Evolutionary conservation across 495 filamentous ascomycete species (phyloP).

Genomic region (Cercophora samala): DNA sequence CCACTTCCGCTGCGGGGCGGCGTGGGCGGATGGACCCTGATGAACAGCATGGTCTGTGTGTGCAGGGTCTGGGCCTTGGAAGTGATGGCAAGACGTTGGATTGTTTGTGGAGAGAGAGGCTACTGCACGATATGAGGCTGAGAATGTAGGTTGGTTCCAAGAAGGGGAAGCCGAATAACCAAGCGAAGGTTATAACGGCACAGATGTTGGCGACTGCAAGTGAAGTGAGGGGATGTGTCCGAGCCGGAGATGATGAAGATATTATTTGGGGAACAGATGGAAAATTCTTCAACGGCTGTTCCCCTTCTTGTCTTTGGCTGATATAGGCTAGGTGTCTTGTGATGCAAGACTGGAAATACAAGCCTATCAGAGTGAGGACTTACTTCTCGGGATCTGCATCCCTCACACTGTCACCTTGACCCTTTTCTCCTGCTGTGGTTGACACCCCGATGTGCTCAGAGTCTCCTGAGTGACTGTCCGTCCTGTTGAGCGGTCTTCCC

Average conservation of each 20-base stretch:
- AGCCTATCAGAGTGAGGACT: too few species aligned
- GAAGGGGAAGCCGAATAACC: not conserved
- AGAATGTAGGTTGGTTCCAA: not conserved
- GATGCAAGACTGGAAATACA: too few species aligned
- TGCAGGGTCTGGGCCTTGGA: slow-evolving; percentile 1
- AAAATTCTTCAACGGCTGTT: not conserved
- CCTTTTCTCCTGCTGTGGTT: not conserved
- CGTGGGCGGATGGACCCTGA: slow-evolving; percentile 1
- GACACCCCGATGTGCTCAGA: not conserved
- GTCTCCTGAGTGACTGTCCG: not conserved
- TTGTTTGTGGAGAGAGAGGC: not conserved
- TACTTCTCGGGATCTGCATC: slow-evolving; percentile 3
- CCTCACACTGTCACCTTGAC: not conserved
- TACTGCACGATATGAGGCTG: not conserved
- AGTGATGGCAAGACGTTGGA: not conserved
- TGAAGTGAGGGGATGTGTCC: not conserved
- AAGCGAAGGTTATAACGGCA: not conserved
- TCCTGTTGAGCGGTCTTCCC: slow-evolving; percentile 32
- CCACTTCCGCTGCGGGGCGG: slow-evolving; percentile 1
- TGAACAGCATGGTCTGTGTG: not conserved
- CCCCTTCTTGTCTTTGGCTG: too few species aligned
- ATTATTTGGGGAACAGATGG: not conserved
- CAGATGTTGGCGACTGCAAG: not conserved
- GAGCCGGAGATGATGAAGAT: not conserved
- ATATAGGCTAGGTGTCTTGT: too few species aligned